Evolutionary conservation across 176 grass and related monocot genomes (phyloP).

Genomic region (Oryza punctata): DNA sequence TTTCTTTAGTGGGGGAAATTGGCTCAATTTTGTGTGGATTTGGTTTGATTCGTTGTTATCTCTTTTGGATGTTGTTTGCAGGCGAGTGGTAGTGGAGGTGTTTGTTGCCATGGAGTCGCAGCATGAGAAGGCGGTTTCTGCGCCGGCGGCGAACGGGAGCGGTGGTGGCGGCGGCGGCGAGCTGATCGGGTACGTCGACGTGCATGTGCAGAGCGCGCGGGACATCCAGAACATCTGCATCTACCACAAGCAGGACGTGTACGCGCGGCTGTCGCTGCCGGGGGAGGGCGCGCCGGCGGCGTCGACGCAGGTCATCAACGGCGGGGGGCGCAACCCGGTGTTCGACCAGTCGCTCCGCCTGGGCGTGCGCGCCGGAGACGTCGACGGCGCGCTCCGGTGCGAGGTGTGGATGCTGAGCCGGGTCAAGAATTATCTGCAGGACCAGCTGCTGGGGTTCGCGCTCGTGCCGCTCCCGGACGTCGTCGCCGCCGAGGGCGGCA

Average conservation of each 20-base stretch:
- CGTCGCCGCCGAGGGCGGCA: slow-evolving; percentile 53
- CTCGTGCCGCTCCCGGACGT: slow-evolving; percentile 85
- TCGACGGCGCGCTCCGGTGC: slow-evolving; percentile 68
- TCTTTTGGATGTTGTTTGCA: slow-evolving; percentile 17
- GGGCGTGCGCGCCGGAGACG: slow-evolving; percentile 59
- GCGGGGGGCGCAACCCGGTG: slow-evolving; percentile 91
- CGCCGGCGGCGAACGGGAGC: slow-evolving; percentile 27
- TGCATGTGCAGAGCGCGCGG: slow-evolving; percentile 79
- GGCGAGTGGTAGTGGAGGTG: background rate
- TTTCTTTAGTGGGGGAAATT: background rate
- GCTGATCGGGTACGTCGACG: slow-evolving; percentile 79
- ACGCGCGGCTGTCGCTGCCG: slow-evolving; percentile 75
- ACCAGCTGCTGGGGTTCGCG: slow-evolving; percentile 90
- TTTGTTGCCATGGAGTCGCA: slow-evolving; percentile 37
- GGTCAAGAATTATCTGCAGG: slow-evolving; percentile 88
- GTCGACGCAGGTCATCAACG: slow-evolving; percentile 80
- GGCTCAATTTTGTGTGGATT: background rate
- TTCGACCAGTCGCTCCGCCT: slow-evolving; percentile 91
- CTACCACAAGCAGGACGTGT: slow-evolving; percentile 99
- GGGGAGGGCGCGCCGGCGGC: slow-evolving; percentile 52
- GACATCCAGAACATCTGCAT: slow-evolving; percentile 99
- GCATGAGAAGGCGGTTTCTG: slow-evolving; percentile 41
- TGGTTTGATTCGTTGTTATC: slow-evolving; percentile 35
- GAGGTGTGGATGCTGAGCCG: slow-evolving; percentile 99
- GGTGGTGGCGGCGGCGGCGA: slow-evolving; percentile 24